Evolutionary conservation across 2,329 filamentous ascomycete species (phyloP).

Genomic region (Thielaviopsis euricoi): DNA sequence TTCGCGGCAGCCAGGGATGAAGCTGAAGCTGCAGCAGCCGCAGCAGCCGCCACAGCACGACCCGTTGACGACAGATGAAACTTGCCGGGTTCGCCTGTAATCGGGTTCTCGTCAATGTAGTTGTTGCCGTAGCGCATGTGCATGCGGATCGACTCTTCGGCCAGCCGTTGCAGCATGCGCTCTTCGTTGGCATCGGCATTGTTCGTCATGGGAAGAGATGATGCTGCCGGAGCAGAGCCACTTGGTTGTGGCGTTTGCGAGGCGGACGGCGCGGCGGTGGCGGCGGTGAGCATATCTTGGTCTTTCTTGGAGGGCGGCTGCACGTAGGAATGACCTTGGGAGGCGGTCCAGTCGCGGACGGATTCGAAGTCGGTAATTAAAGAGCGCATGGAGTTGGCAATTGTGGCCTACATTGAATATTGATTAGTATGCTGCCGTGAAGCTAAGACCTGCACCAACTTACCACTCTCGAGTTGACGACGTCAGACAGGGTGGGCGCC

Average conservation of each 20-base stretch:
- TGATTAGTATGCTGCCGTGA: background rate
- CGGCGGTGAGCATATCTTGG: conserved; percentile 17
- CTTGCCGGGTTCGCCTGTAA: conserved; percentile 47
- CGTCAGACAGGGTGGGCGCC: conserved; percentile 43
- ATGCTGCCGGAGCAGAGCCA: background rate
- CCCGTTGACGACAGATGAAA: conserved; percentile 49
- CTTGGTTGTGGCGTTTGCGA: conserved; percentile 15
- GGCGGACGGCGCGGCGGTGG: conserved; percentile 13
- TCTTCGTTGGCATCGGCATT: conserved; percentile 21
- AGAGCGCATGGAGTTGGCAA: conserved; percentile 37
- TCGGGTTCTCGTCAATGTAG: conserved; percentile 52
- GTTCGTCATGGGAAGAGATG: background rate
- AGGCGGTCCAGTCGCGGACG: conserved; percentile 37
- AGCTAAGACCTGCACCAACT: conserved; percentile 12
- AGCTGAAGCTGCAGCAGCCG: conserved; percentile 3
- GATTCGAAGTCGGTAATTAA: conserved; percentile 33
- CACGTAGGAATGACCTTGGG: conserved; percentile 35
- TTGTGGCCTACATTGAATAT: conserved; percentile 30
- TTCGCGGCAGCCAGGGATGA: background rate
- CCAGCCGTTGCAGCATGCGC: conserved; percentile 27
- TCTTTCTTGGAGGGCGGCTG: conserved; percentile 18
- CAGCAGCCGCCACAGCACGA: conserved; percentile 23
- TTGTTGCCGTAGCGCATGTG: conserved; percentile 45
- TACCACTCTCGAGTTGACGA: conserved; percentile 43
- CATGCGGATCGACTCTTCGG: conserved; percentile 41